A percentile compares a stretch with the other conserved stretches of the same genome.
phyloP scores from a whole-genome alignment of 306 rosid genomes.

The Vigna unguiculata region DNA sequence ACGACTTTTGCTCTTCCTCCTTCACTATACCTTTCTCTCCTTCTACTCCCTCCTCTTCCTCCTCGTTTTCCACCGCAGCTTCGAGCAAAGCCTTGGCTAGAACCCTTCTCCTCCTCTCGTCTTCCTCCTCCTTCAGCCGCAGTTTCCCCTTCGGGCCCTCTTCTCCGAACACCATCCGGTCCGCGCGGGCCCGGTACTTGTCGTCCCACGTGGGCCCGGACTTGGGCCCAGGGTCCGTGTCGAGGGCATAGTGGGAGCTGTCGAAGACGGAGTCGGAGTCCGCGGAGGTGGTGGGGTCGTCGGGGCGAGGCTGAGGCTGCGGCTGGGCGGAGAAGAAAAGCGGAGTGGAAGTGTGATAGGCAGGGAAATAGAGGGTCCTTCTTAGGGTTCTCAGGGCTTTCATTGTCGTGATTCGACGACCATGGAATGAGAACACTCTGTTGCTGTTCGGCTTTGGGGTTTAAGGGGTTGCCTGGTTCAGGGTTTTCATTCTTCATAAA shows the following conservation, averaged over 20 bases:
- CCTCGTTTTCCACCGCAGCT: constrained; percentile 60
- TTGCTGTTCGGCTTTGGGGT: background rate
- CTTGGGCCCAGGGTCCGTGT: constrained; percentile 25
- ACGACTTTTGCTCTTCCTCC: constrained; percentile 87
- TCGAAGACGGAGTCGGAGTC: constrained; percentile 64
- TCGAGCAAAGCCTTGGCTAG: constrained; percentile 83
- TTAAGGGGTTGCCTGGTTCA: background rate
- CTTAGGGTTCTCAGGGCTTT: constrained; percentile 65
- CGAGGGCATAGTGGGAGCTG: constrained; percentile 64
- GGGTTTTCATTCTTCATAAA: no score
- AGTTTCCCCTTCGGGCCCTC: constrained; percentile 52
- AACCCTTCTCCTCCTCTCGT: constrained; percentile 56
- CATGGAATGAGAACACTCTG: no score
- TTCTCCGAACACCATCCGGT: constrained; percentile 53
- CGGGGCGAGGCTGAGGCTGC: constrained; percentile 64
- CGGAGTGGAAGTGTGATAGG: constrained; percentile 24
- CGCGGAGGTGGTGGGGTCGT: constrained; percentile 44
- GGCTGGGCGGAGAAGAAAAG: constrained; percentile 70
- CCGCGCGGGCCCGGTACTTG: constrained; percentile 63
- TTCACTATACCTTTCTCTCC: constrained; percentile 52
- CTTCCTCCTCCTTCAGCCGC: constrained; percentile 60
- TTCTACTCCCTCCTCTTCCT: constrained; percentile 53
- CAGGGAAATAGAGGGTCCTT: constrained; percentile 36
- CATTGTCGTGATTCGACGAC: constrained; percentile 49
- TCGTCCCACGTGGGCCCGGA: constrained; percentile 66